These are phyloP conservation scores for Kodamaea fungicola DNA, from an alignment of 1,139 yeast species.

Conservation along the genomic window DNA sequence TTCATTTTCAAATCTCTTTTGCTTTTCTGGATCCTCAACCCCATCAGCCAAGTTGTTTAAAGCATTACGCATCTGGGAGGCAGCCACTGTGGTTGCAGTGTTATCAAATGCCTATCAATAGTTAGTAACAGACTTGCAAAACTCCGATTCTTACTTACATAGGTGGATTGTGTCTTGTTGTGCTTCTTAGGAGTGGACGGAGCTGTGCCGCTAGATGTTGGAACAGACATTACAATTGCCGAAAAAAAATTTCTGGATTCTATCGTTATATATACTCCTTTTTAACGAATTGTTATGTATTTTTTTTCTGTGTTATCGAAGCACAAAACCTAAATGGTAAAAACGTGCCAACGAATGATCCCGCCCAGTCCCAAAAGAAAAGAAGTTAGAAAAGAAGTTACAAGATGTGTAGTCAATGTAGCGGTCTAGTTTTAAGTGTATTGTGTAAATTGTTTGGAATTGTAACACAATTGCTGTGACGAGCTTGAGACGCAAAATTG, in stretches of 20 bases:
- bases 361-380: too few species aligned
- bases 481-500: too few species aligned
- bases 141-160: conserved; percentile 34
- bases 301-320: not conserved
- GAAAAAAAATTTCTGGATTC: not conserved
- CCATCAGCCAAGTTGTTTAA: conserved; percentile 86
- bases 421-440: too few species aligned
- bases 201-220: conserved; percentile 3
- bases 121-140: conserved; percentile 7
- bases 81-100: conserved; percentile 93
- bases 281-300: not conserved
- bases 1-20: conserved; percentile 74
- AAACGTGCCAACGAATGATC: too few species aligned
- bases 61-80: conserved; percentile 96
- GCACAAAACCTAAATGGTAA: too few species aligned
- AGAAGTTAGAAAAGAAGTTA: too few species aligned
- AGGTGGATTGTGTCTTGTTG: conserved; percentile 69
- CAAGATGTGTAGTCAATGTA: too few species aligned
- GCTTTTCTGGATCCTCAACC: conserved; percentile 55
- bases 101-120: conserved; percentile 76
- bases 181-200: conserved; percentile 49
- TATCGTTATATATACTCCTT: not conserved
- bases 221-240: conserved; percentile 3
- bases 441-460: too few species aligned
- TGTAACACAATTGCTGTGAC: too few species aligned